These are phyloP conservation scores for Clausena lansium DNA, from an alignment of 345 rosid species.

Conservation along the genomic window DNA sequence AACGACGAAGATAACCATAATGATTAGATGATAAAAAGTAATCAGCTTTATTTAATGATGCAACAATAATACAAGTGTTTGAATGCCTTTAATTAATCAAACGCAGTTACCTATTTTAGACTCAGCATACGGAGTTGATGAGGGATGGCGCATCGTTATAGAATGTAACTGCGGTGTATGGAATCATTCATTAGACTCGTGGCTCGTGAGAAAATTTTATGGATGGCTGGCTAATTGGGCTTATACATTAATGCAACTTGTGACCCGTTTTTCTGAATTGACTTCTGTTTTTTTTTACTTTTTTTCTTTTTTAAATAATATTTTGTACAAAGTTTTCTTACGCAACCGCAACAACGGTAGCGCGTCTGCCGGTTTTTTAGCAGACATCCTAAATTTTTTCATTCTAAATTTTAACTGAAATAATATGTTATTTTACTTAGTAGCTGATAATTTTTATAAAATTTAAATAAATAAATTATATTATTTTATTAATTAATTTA, in stretches of 20 bases:
- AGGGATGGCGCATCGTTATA: neutral
- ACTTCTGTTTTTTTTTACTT: neutral
- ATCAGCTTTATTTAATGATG: neutral
- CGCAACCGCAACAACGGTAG: too few species aligned
- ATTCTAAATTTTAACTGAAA: too few species aligned
- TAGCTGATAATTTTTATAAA: too few species aligned
- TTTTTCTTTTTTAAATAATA: neutral
- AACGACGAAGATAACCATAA: neutral
- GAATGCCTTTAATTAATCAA: neutral
- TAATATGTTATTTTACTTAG: too few species aligned
- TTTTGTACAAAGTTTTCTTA: neutral
- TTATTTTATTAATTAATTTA: too few species aligned
- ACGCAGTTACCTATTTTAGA: neutral
- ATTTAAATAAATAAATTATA: too few species aligned
- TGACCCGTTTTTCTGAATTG: neutral
- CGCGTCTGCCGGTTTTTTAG: too few species aligned
- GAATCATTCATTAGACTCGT: too few species aligned
- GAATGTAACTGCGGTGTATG: too few species aligned
- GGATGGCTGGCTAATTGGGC: too few species aligned
- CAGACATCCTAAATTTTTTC: too few species aligned
- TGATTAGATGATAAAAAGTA: neutral
- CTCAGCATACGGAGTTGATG: neutral
- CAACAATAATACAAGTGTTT: neutral
- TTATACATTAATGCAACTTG: neutral
- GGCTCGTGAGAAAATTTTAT: too few species aligned